Conservation (phyloP, 1,284 basidiomycete genomes). For the Entoloma clypeatum region DNA sequence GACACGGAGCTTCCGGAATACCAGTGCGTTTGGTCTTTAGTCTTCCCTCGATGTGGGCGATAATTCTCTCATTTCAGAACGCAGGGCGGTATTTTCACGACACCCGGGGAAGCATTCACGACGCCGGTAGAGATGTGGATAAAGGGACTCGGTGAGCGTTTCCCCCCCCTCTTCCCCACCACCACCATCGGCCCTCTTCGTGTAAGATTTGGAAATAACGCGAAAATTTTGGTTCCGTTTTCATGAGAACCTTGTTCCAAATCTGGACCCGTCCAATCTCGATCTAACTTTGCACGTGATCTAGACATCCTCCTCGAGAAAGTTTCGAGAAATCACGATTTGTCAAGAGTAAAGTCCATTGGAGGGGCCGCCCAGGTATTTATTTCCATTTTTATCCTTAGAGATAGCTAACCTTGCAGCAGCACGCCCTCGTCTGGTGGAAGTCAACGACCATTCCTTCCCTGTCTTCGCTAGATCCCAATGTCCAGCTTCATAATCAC, state of each 20-base stretch:
- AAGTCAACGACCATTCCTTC: slow-evolving; percentile 65
- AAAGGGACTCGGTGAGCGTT: slow-evolving; percentile 67
- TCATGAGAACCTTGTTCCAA: too few species aligned
- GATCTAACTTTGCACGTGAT: slow-evolving; percentile 31
- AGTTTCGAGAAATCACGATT: slow-evolving; percentile 60
- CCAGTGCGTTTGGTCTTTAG: slow-evolving; percentile 50
- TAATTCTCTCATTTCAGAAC: slow-evolving; percentile 45
- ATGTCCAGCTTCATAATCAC: slow-evolving; percentile 60
- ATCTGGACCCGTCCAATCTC: slow-evolving; percentile 24
- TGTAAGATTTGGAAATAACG: slow-evolving; percentile 19
- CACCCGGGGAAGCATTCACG: slow-evolving; percentile 77
- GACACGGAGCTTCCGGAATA: slow-evolving; percentile 76
- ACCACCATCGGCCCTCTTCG: slow-evolving; percentile 37
- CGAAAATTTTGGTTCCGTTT: too few species aligned
- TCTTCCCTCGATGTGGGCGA: slow-evolving; percentile 8
- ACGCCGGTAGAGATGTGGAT: slow-evolving; percentile 86
- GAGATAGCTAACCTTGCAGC: slow-evolving; percentile 8
- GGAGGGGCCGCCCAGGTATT: slow-evolving; percentile 70
- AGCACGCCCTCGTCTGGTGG: slow-evolving; percentile 82
- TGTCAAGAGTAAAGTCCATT: slow-evolving; percentile 65
- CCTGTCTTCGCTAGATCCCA: slow-evolving; percentile 63
- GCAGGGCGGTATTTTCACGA: slow-evolving; percentile 79
- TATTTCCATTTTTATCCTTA: neutral
- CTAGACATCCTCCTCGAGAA: slow-evolving; percentile 73
- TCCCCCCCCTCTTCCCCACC: slow-evolving; percentile 6